Base-by-base conservation (phyloP, 2,329 filamentous ascomycete genomes). In the Parastagonospora nodorum region DNA sequence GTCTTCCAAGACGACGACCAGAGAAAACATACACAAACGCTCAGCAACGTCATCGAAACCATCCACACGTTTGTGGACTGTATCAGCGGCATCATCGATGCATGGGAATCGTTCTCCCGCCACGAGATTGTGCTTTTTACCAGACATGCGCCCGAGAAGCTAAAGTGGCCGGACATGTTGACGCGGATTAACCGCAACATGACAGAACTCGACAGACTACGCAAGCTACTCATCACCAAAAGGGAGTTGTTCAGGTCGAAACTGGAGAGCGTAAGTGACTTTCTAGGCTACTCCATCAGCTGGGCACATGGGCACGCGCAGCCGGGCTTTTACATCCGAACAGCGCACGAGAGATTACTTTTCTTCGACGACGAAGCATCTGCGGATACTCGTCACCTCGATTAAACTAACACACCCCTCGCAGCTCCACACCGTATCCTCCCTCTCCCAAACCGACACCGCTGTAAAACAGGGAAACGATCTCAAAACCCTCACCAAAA, bases 31-130 rank as follows among this genome's bases (percentile, higher is more conserved):
- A 63, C 58, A 1, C 40, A 46, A 30, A 57, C 51, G 8, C 37
- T 63, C 1, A 57, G 51, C 35, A 43, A 56, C 15, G 53, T 61
- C 8, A 59, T 61, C 4, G 54, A 51, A n/a, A 61, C 50, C 1
- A 55, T 57, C 11, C 60, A 63, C 11, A 53, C 48, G 2, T 61
- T 60, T 29, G 39, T 47, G 7, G 55, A 56, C 29, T 53, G 39
- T 31, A 47, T 61, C 2, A 40, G 44, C 14, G 47, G 45, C 14
- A 58, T 51, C 8, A 39, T 57, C 2, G 55, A 58, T 15, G 46
- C 55, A 8, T 63, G 60, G 60, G 44, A 46, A 4, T 42, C 38
- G 6, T 60, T 61, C 35, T 44, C 40, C 9, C 43, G 42, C 9
- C 52, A 28, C 4, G 51, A 56, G n/a, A 47, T 56, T 1, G 42